Percentiles rank a stretch among this genome's conserved stretches.
These are phyloP conservation scores for Pterula multifida DNA, from an alignment of 1,284 basidiomycete genomes.

Conservation along the genomic window DNA sequence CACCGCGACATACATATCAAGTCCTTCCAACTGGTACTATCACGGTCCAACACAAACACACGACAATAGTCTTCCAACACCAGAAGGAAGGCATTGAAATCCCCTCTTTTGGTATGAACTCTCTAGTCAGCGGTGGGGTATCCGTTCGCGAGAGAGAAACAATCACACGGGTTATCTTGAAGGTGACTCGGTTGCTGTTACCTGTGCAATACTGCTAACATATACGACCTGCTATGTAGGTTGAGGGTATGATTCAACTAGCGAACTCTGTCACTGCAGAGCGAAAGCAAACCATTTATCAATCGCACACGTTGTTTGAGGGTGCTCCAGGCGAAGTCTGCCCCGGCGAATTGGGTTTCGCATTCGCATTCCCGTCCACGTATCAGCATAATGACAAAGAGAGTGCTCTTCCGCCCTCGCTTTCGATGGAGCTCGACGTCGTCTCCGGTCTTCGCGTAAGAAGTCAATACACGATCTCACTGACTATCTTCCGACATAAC, in stretches of 20 bases:
- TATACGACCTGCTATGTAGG: background rate
- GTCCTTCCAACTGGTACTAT: background rate
- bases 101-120: background rate
- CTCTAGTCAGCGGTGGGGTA: background rate
- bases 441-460: conserved; percentile 22
- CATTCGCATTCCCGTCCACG: conserved; percentile 24
- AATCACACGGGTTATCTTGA: background rate
- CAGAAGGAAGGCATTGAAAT: background rate
- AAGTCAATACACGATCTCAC: conserved; percentile 23
- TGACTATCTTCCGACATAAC: conserved; percentile 17
- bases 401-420: conserved; percentile 29
- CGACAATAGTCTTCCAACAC: background rate
- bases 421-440: conserved; percentile 21
- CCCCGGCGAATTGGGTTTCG: conserved; percentile 28
- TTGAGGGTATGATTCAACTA: background rate
- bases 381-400: conserved; percentile 20
- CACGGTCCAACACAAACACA: background rate
- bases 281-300: background rate
- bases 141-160: background rate
- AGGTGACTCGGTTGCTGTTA: background rate
- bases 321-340: conserved; percentile 12
- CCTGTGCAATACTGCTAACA: background rate
- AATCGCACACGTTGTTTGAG: background rate
- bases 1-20: background rate
- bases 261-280: background rate